Conservation (phyloP, 805 yeast species). For the Saccharomycopsis synnaedendra region DNA sequence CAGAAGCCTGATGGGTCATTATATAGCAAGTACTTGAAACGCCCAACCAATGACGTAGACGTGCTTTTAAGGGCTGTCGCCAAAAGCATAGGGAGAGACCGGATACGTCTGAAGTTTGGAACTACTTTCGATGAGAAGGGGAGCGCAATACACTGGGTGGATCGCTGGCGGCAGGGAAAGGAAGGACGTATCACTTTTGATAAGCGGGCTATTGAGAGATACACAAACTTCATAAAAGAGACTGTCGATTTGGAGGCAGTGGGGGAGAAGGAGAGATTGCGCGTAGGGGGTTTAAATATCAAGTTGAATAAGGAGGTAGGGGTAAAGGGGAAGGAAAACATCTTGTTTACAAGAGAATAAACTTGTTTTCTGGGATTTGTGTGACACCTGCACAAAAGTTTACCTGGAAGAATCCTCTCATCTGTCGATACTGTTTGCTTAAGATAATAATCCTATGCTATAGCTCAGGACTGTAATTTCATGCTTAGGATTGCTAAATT, state of each 20-base stretch:
- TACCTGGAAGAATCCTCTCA: too few species aligned
- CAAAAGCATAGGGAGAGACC: slow-evolving; percentile 22
- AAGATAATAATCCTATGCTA: too few species aligned
- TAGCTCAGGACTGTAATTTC: too few species aligned
- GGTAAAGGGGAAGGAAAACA: not conserved
- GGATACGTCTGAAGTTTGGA: slow-evolving; percentile 16
- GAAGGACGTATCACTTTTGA: slow-evolving; percentile 26
- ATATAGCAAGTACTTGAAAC: slow-evolving; percentile 29
- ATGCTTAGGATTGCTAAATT: too few species aligned
- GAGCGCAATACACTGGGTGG: slow-evolving; percentile 53
- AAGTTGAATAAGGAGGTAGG: slow-evolving; percentile 3
- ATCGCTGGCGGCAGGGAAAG: slow-evolving; percentile 49
- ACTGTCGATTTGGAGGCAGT: slow-evolving; percentile 6
- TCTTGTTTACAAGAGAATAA: too few species aligned
- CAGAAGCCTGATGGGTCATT: slow-evolving; percentile 35
- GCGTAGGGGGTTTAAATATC: slow-evolving; percentile 4
- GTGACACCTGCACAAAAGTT: too few species aligned
- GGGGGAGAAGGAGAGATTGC: not conserved
- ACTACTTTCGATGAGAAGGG: slow-evolving; percentile 41
- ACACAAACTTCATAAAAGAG: slow-evolving; percentile 5
- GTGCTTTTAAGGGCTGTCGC: slow-evolving; percentile 42
- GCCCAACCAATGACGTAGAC: slow-evolving; percentile 65
- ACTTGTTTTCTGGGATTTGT: too few species aligned
- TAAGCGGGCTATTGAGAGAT: slow-evolving; percentile 17
- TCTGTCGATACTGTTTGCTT: too few species aligned